A percentile compares a stretch with the other conserved stretches of the same genome.
These are phyloP conservation scores for Heliocybe sulcata DNA, from an alignment of 1,284 basidiomycete species.

Conservation along the genomic window DNA sequence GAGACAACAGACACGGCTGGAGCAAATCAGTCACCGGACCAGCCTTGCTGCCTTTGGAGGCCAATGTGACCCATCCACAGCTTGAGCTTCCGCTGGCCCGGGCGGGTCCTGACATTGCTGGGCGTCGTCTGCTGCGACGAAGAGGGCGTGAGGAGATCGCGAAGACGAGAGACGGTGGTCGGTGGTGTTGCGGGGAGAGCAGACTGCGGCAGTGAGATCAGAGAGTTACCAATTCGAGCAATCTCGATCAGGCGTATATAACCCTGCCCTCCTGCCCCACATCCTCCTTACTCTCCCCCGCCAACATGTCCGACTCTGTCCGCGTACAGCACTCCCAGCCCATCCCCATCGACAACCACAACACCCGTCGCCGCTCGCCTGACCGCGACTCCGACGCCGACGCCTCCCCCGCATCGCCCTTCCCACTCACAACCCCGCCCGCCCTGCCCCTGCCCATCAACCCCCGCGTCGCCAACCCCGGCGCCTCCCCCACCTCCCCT, in stretches of 20 bases:
- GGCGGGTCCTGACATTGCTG: background rate
- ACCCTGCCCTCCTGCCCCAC: background rate
- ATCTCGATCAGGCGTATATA: background rate
- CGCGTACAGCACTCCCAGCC: constrained; percentile 41
- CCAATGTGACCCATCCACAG: background rate
- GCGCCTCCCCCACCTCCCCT: constrained; percentile 52
- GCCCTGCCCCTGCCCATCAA: constrained; percentile 34
- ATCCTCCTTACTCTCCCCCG: background rate
- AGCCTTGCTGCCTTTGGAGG: background rate
- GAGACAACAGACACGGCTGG: background rate
- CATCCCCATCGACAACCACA: constrained; percentile 47
- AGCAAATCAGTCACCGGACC: background rate
- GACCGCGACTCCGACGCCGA: constrained; percentile 39
- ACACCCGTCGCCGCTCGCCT: constrained; percentile 39
- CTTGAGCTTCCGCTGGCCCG: background rate
- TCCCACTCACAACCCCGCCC: constrained; percentile 38
- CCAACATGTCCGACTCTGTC: background rate
- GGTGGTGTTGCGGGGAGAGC: too few relatives aligned
- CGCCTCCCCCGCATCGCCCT: constrained; percentile 41
- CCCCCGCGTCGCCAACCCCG: constrained; percentile 26
- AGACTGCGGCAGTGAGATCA: background rate
- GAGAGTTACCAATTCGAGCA: background rate
- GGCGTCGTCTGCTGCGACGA: background rate
- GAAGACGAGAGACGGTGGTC: background rate
- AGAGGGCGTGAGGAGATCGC: background rate